Evolutionary conservation across 148 eudicot genomes (phyloP), one percentile per base, ranked within the genome.

Genomic region (Hydrangea macrophylla): DNA sequence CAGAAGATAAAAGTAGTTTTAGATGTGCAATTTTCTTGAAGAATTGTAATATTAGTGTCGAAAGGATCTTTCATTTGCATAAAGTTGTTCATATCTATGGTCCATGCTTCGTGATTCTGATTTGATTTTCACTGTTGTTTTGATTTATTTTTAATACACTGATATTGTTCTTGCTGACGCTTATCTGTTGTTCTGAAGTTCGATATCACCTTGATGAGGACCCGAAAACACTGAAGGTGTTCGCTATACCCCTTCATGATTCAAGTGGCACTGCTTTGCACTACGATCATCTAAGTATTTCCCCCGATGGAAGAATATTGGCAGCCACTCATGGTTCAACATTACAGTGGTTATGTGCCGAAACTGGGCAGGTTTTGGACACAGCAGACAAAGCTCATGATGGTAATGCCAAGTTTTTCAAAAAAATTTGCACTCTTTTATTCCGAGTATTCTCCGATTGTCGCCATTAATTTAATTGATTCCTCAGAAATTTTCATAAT

Each of bases 171-270:
- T 3, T 62, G 60, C 44, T 67, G 58, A 78, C 17, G 48, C 45
- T 70, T 9, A 18, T 55, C 23, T 67, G 50, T 70, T 35, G 22
- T 64, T 73, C 70, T 71, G 81, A 67, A 95, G 99, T 95, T 75
- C 88, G 97, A 64, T 95, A 91, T 75, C 99, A 89, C 62, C 88
- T 89, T 70, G 97, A 91, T 77, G 99, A 95, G 81, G 99, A 95
- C 69, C 97, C 99, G 55, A 95, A 95, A 79, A 89, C 96, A 68
- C 66, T 95, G 80, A 91, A 85, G 85, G 95, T 86, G 80, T 84
- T 87, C 63, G 88, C 97, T 32, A 89, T 91, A 65, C 97, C 97
- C 42, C 90, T 91, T 48, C 86, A 75, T 74, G 99, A 95, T 84
- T 69, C 90, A 58, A 87, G 66, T 28, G 97, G 99, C 67, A 78